Conservation (phyloP, 371 early-diverging fungal genomes). For the Synchytrium microbalum region DNA sequence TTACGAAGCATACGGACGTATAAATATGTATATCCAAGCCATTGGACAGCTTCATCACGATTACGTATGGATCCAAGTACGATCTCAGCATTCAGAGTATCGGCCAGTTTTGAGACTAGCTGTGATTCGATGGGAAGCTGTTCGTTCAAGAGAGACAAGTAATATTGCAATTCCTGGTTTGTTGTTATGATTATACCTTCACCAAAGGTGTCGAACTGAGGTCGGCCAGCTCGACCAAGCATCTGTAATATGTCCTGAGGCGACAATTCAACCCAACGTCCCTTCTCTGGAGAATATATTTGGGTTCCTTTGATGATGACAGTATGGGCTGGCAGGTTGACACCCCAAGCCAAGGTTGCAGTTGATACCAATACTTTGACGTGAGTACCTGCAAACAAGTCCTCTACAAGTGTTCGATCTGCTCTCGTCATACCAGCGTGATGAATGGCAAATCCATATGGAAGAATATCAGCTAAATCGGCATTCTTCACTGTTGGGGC, state of each 20-base stretch:
- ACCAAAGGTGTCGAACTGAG: constrained; percentile 95
- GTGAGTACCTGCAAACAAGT: constrained; percentile 84
- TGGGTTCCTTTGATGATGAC: constrained; percentile 99
- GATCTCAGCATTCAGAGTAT: constrained; percentile 95
- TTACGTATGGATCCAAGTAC: constrained; percentile 86
- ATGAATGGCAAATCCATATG: constrained; percentile 95
- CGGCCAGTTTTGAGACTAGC: constrained; percentile 79
- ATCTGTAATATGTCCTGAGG: constrained; percentile 98
- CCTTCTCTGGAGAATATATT: constrained; percentile 92
- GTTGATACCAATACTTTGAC: constrained; percentile 96
- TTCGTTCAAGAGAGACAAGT: constrained; percentile 85
- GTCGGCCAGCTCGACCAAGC: constrained; percentile 99
- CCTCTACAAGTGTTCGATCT: constrained; percentile 92
- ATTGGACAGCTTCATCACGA: constrained; percentile 89
- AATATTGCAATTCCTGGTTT: constrained; percentile 86
- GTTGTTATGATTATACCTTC: constrained; percentile 97
- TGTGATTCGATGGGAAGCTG: constrained; percentile 97
- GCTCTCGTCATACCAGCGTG: constrained; percentile 97
- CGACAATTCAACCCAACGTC: constrained; percentile 85
- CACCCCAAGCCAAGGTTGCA: constrained; percentile 99
- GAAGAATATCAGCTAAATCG: constrained; percentile 79
- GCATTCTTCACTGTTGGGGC: constrained; percentile 71
- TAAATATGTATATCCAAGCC: constrained; percentile 96
- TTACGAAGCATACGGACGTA: constrained; percentile 94
- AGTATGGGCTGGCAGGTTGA: constrained; percentile 98